These are phyloP conservation scores for Sporothrix mexicana DNA, from an alignment of 2,329 filamentous ascomycete species.

Conservation along the genomic window DNA sequence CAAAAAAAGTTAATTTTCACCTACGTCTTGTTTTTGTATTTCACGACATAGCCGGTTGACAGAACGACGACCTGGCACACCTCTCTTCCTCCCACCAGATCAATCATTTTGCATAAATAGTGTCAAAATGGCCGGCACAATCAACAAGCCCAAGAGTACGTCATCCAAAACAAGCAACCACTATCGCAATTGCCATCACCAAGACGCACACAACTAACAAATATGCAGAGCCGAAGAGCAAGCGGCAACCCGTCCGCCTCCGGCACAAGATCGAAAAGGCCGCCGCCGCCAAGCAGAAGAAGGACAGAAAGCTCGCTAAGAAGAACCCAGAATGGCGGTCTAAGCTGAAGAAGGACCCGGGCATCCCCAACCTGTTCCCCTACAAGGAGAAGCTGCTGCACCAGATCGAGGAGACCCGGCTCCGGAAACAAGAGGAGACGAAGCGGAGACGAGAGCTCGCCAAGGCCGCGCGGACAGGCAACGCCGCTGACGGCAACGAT, in stretches of 20 bases:
- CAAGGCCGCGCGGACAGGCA: conserved; percentile 65
- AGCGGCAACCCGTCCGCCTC: conserved; percentile 86
- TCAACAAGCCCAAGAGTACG: conserved; percentile 62
- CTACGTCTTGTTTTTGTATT: neutral
- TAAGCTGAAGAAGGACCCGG: conserved; percentile 95
- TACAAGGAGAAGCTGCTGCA: conserved; percentile 95
- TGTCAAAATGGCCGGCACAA: conserved; percentile 57
- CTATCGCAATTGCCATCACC: neutral
- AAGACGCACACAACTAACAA: conserved; percentile 23
- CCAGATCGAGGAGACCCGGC: conserved; percentile 89
- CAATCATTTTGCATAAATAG: neutral
- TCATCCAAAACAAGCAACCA: conserved; percentile 22
- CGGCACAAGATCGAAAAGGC: conserved; percentile 96
- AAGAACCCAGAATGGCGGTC: conserved; percentile 98
- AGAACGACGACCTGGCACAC: conserved; percentile 11
- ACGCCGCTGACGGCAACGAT: conserved; percentile 51
- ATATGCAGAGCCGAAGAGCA: conserved; percentile 83
- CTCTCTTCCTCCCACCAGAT: neutral
- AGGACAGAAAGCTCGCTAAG: conserved; percentile 85
- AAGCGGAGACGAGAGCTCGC: conserved; percentile 73
- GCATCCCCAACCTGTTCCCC: conserved; percentile 95
- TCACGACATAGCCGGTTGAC: neutral
- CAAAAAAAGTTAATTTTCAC: conserved; percentile 28
- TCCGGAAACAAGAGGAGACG: conserved; percentile 80
- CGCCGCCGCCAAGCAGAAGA: conserved; percentile 86